phyloP scores from a whole-genome alignment of 2,329 filamentous ascomycete species.

The Hymenoscyphus albidus region DNA sequence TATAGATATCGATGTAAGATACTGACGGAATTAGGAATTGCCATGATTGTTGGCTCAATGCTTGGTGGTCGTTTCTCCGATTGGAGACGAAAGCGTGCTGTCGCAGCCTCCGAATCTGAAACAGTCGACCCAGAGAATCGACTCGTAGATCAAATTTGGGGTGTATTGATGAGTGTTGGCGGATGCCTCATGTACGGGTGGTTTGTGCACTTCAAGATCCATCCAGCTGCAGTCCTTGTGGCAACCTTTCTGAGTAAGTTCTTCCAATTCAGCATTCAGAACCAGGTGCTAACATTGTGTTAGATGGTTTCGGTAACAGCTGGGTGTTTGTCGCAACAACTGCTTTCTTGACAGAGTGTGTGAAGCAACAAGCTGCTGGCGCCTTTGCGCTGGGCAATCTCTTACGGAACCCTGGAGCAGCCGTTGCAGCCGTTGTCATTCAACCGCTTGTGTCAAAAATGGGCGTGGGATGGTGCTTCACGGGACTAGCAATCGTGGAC shows the following conservation, averaged over 20 bases:
- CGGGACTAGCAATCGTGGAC: constrained; percentile 8
- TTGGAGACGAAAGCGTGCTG: constrained; percentile 7
- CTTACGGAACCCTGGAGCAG: constrained; percentile 7
- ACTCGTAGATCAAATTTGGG: constrained; percentile 9
- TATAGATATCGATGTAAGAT: not conserved
- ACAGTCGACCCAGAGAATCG: constrained; percentile 9
- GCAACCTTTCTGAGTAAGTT: constrained; percentile 10
- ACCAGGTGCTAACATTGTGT: not conserved
- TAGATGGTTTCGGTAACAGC: constrained; percentile 9
- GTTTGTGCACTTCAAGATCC: constrained; percentile 8
- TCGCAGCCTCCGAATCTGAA: constrained; percentile 1
- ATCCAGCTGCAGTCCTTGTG: constrained; percentile 8
- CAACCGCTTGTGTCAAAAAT: constrained; percentile 5
- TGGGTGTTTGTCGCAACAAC: constrained; percentile 11
- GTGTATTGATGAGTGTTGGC: constrained; percentile 7
- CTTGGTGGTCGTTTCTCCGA: constrained; percentile 7
- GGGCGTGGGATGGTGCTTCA: constrained; percentile 11
- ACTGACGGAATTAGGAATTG: not conserved
- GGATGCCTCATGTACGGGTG: constrained; percentile 8
- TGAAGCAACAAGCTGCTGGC: constrained; percentile 8
- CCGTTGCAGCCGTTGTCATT: constrained; percentile 4
- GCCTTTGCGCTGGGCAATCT: constrained; percentile 10
- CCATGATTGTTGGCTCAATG: constrained; percentile 9
- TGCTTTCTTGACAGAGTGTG: constrained; percentile 11
- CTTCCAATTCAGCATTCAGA: not conserved